phyloP scores from a whole-genome alignment of 225 moss, liverwort and hornwort species.

The Ulota crispa region DNA sequence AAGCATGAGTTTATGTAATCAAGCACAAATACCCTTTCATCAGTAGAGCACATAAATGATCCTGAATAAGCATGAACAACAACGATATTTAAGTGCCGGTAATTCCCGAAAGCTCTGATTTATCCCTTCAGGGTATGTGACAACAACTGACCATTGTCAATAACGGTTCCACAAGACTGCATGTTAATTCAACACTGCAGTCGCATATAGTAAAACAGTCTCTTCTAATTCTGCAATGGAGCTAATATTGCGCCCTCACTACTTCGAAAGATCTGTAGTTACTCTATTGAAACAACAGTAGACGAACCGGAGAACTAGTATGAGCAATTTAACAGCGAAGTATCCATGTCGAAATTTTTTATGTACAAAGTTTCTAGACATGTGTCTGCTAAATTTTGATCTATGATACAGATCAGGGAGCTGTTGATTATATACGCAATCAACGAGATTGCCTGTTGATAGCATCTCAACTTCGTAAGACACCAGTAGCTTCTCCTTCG shows the following conservation, averaged over 20 bases:
- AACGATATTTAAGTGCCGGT: no score
- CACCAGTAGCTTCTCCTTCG: not conserved
- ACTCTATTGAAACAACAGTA: not conserved
- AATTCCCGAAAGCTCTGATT: no score
- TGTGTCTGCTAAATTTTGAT: not conserved
- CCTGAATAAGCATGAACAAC: no score
- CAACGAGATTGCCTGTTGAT: not conserved
- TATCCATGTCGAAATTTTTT: not conserved
- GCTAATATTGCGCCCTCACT: no score
- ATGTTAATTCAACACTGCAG: no score
- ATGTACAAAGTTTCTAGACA: not conserved
- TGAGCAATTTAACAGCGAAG: not conserved
- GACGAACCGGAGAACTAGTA: not conserved
- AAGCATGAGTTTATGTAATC: not conserved
- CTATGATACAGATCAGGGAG: not conserved
- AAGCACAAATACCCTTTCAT: not conserved
- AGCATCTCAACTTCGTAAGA: not conserved
- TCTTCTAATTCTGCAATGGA: no score
- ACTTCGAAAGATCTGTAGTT: not conserved
- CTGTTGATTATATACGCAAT: not conserved
- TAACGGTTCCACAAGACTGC: no score
- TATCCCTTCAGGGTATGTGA: no score
- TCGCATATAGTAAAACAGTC: no score
- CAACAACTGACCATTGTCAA: no score
- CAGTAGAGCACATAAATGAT: not conserved